A percentile compares a stretch with the other conserved stretches of the same genome.
These are phyloP conservation scores for Pelargonium cotyledonis DNA, from an alignment of 441 rosid genomes.

Conservation along the genomic window DNA sequence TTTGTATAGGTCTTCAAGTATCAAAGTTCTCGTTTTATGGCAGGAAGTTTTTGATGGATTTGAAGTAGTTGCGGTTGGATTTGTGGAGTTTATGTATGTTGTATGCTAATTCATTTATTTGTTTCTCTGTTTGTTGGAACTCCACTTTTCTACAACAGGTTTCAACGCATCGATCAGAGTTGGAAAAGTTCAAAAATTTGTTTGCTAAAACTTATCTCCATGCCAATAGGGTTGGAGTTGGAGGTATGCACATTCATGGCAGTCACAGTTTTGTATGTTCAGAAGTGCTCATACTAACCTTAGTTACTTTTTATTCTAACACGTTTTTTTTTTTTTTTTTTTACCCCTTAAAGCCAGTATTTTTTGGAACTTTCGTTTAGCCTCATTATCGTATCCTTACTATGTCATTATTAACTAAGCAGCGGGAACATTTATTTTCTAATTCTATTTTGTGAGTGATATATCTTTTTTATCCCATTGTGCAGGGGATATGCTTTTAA, in stretches of 20 bases:
- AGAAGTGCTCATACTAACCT: neutral
- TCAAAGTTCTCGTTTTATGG: too few species aligned
- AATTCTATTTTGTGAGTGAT: neutral
- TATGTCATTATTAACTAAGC: neutral
- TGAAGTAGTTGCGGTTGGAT: too few species aligned
- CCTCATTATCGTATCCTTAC: neutral
- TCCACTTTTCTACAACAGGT: constrained; percentile 31
- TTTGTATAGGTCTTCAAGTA: too few species aligned
- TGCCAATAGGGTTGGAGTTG: constrained; percentile 31
- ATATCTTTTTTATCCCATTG: constrained; percentile 5
- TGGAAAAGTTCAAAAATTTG: constrained; percentile 39
- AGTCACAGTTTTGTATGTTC: neutral
- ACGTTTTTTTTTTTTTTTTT: too few species aligned
- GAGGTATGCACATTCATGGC: constrained; percentile 31
- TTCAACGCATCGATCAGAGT: constrained; percentile 45
- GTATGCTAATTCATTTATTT: constrained; percentile 2
- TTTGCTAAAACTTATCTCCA: constrained; percentile 38
- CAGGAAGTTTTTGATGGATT: too few species aligned
- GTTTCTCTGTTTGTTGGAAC: constrained; percentile 3
- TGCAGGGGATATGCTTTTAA: constrained; percentile 35
- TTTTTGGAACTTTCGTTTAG: neutral
- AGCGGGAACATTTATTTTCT: neutral
- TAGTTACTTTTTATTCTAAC: neutral
- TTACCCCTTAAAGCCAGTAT: neutral
- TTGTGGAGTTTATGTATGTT: too few species aligned